Percentiles rank a stretch among this genome's conserved stretches.
phyloP scores from a whole-genome alignment of 345 rosid genomes.

The Noccaea bulbosa region DNA sequence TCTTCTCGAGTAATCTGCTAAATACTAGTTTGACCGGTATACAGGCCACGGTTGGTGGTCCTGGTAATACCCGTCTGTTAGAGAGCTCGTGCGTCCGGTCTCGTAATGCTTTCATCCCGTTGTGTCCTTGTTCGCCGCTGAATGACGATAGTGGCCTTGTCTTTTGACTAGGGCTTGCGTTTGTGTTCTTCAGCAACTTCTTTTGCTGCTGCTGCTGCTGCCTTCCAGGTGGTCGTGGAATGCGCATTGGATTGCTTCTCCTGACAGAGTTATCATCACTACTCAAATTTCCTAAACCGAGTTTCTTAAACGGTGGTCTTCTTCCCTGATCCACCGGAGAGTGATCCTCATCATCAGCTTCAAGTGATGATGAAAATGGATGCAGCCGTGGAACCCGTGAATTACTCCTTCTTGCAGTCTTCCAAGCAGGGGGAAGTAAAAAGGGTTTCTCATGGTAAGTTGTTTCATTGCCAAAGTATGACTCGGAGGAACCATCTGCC shows the following conservation, averaged over 20 bases:
- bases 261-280: constrained; percentile 49
- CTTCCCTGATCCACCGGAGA: constrained; percentile 51
- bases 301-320: constrained; percentile 47
- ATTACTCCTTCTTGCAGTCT: constrained; percentile 88
- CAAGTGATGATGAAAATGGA: constrained; percentile 51
- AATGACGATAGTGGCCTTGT: constrained; percentile 85
- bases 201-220: constrained; percentile 53
- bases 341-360: constrained; percentile 50
- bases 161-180: constrained; percentile 69
- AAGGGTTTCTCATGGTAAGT: constrained; percentile 54
- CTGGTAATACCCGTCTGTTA: constrained; percentile 61
- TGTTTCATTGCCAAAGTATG: constrained; percentile 52
- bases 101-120: constrained; percentile 43
- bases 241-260: constrained; percentile 49
- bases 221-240: constrained; percentile 50
- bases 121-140: constrained; percentile 56
- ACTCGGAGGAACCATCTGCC: constrained; percentile 72
- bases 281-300: constrained; percentile 44
- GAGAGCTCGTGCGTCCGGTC: constrained; percentile 61
- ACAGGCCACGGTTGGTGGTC: constrained; percentile 91
- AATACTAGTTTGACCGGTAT: constrained; percentile 94
- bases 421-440: constrained; percentile 77
- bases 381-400: constrained; percentile 78
- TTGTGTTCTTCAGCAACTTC: constrained; percentile 60
- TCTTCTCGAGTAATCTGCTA: constrained; percentile 98